Conservation (phyloP, 1,284 basidiomycete genomes). For the Moniliophthora roreri region DNA sequence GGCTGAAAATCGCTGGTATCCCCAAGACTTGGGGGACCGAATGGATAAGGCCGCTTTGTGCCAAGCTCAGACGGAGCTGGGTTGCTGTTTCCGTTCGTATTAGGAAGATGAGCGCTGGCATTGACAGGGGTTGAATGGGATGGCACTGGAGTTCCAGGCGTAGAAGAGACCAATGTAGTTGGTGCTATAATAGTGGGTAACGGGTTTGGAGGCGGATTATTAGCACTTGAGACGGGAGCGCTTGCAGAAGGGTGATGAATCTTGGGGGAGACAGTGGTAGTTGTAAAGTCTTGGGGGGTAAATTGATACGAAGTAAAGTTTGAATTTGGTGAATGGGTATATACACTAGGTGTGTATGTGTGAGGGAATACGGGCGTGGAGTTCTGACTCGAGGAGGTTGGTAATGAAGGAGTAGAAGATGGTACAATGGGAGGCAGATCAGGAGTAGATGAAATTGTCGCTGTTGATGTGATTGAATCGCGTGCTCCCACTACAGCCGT, state of each 20-base stretch:
- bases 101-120: not conserved
- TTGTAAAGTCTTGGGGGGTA: not conserved
- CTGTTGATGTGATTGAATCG: not conserved
- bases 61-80: not conserved
- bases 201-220: not conserved
- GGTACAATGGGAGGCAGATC: not conserved
- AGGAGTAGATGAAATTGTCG: not conserved
- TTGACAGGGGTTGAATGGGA: not conserved
- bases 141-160: not conserved
- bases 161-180: conserved; percentile 10
- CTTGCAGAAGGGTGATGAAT: conserved; percentile 3
- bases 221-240: too few species aligned
- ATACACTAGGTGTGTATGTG: not conserved
- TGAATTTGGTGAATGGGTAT: not conserved
- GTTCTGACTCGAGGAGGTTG: not conserved
- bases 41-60: conserved; percentile 2
- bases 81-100: not conserved
- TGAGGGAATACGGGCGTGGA: not conserved
- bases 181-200: conserved; percentile 11
- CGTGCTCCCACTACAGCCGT: conserved; percentile 32
- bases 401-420: not conserved
- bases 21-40: not conserved
- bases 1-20: not conserved
- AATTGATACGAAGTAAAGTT: conserved; percentile 2
- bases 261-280: not conserved